phyloP scores from a whole-genome alignment of 1,284 basidiomycete genomes.

The Rhodotorula sp. region DNA sequence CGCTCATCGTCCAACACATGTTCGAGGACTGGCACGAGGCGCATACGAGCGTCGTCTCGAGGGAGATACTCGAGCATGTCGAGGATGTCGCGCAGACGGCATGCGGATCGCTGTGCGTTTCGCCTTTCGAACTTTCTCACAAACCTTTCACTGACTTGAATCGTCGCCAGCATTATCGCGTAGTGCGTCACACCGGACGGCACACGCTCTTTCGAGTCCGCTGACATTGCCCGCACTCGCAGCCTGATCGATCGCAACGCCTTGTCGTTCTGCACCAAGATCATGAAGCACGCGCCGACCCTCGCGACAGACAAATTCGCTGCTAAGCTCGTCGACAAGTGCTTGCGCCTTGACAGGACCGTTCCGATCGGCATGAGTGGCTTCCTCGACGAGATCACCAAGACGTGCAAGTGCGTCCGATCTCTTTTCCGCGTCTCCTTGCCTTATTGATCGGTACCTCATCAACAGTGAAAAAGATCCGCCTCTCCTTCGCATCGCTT shows the following conservation, averaged over 20 bases:
- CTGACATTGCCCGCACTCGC: background rate
- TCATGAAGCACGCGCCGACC: conserved; percentile 7
- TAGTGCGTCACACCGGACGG: background rate
- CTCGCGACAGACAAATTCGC: conserved; percentile 26
- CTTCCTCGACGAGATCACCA: conserved; percentile 11
- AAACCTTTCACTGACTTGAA: background rate
- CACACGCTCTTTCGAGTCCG: no score
- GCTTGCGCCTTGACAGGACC: background rate
- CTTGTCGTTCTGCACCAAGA: conserved; percentile 11
- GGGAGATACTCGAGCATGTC: conserved; percentile 13
- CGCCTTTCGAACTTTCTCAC: background rate
- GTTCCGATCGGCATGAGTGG: background rate
- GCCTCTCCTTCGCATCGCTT: conserved; percentile 14
- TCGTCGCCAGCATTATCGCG: conserved; percentile 5
- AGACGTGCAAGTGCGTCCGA: background rate
- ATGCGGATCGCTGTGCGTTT: conserved; percentile 30
- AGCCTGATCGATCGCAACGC: conserved; percentile 32
- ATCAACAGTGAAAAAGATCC: background rate
- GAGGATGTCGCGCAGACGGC: conserved; percentile 10
- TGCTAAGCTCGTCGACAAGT: conserved; percentile 29
- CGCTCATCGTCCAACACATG: conserved; percentile 32
- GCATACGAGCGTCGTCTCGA: conserved; percentile 11
- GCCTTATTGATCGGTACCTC: accelerated
- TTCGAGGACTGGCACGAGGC: conserved; percentile 30
- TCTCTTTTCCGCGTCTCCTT: no score